phyloP scores from a whole-genome alignment of 495 filamentous ascomycete genomes.

The Neurospora intermedia region DNA sequence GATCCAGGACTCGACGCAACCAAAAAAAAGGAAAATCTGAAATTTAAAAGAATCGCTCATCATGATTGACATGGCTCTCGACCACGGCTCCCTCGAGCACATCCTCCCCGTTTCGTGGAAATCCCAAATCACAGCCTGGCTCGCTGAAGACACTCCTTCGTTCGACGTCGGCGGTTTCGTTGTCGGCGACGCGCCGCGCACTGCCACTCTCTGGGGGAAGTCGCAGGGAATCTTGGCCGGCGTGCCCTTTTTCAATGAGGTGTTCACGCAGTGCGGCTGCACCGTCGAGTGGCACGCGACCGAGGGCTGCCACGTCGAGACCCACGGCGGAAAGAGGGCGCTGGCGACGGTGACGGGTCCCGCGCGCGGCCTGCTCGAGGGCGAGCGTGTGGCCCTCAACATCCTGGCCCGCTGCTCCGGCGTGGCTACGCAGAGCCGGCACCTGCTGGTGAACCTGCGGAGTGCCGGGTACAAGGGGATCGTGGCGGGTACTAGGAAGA shows the following conservation, averaged over 20 bases:
- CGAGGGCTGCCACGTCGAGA: slow-evolving; percentile 59
- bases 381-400: slow-evolving; percentile 89
- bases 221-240: slow-evolving; percentile 79
- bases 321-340: slow-evolving; percentile 35
- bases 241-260: slow-evolving; percentile 89
- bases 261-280: slow-evolving; percentile 84
- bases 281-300: slow-evolving; percentile 73
- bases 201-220: slow-evolving; percentile 84
- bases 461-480: slow-evolving; percentile 63
- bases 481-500: slow-evolving; percentile 94
- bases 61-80: slow-evolving; percentile 33
- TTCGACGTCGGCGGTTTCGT: slow-evolving; percentile 98
- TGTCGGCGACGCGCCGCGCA: slow-evolving; percentile 66
- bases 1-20: not conserved
- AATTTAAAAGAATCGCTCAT: not conserved
- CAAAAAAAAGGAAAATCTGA: not conserved
- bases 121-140: slow-evolving; percentile 68
- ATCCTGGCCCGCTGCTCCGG: slow-evolving; percentile 85
- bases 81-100: slow-evolving; percentile 65
- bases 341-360: slow-evolving; percentile 81
- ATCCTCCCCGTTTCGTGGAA: slow-evolving; percentile 82
- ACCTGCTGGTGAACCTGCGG: slow-evolving; percentile 40
- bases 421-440: slow-evolving; percentile 61
- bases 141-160: slow-evolving; percentile 88
- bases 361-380: slow-evolving; percentile 74